These are phyloP conservation scores for Trichosporon sp. DNA, from an alignment of 1,284 basidiomycete species.

Conservation along the genomic window DNA sequence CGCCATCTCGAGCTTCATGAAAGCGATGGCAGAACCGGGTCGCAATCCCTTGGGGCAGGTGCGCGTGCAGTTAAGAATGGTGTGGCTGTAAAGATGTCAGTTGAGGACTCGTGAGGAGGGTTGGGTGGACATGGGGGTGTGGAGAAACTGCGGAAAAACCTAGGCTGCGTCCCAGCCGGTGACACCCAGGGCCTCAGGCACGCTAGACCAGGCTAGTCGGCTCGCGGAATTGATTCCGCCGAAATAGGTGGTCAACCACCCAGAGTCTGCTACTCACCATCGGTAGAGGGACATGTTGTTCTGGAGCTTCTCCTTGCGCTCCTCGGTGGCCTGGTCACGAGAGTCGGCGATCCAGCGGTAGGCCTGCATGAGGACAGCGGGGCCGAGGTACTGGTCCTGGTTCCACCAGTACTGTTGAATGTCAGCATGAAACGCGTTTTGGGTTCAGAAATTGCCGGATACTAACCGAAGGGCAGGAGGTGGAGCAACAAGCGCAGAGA, in stretches of 20 bases:
- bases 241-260: neutral
- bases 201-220: neutral
- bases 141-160: neutral
- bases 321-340: slow-evolving; percentile 71
- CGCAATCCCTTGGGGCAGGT: slow-evolving; percentile 85
- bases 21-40: slow-evolving; percentile 72
- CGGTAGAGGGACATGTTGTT: slow-evolving; percentile 89
- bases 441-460: neutral
- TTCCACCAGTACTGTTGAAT: slow-evolving; percentile 86
- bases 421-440: slow-evolving; percentile 15
- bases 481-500: slow-evolving; percentile 80
- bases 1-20: slow-evolving; percentile 84
- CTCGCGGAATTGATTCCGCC: neutral
- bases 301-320: slow-evolving; percentile 87
- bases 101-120: neutral
- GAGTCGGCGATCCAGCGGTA: slow-evolving; percentile 99
- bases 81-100: slow-evolving; percentile 57
- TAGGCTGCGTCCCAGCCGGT: neutral
- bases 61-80: slow-evolving; percentile 88
- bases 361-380: slow-evolving; percentile 91
- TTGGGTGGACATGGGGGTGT: neutral
- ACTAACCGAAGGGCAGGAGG: slow-evolving; percentile 69
- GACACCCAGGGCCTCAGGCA: neutral
- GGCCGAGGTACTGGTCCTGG: slow-evolving; percentile 96
- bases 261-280: slow-evolving; percentile 11